A percentile compares a stretch with the other conserved stretches of the same genome.
Conservation (phyloP, 371 early-diverging fungal species). For the Rhizopus arrhizus region DNA sequence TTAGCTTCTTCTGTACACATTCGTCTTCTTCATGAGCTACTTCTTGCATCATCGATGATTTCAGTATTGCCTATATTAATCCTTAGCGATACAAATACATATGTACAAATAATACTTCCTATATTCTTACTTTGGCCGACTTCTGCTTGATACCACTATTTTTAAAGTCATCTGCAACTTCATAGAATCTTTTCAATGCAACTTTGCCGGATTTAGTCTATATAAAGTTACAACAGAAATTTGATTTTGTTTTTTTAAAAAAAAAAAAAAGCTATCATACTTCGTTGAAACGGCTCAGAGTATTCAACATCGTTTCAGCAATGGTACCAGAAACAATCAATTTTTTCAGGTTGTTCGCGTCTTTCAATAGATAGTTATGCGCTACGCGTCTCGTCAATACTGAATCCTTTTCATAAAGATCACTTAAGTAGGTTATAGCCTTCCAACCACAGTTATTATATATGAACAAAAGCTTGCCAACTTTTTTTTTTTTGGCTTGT, state of each 20-base stretch:
- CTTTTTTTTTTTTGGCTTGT: too few species aligned
- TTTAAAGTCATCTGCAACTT: slow-evolving; percentile 2
- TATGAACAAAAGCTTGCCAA: too few species aligned
- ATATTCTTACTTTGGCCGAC: slow-evolving; percentile 6
- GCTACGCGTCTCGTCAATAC: neutral
- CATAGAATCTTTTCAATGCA: slow-evolving; percentile 7
- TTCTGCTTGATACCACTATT: slow-evolving; percentile 6
- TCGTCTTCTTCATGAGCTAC: slow-evolving; percentile 7
- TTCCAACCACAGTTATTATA: neutral
- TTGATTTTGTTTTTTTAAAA: slow-evolving; percentile 3
- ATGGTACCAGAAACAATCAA: slow-evolving; percentile 7
- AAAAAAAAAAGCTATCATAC: slow-evolving; percentile 5
- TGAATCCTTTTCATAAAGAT: slow-evolving; percentile 5
- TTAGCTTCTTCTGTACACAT: slow-evolving; percentile 1
- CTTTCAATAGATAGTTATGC: slow-evolving; percentile 3
- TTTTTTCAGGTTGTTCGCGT: slow-evolving; percentile 11
- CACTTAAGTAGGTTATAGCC: slow-evolving; percentile 8
- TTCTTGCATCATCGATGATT: slow-evolving; percentile 8
- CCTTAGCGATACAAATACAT: slow-evolving; percentile 6
- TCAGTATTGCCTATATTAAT: slow-evolving; percentile 4
- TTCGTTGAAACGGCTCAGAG: slow-evolving; percentile 6
- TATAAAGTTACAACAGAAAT: slow-evolving; percentile 5
- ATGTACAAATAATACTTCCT: slow-evolving; percentile 3
- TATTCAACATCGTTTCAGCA: slow-evolving; percentile 8
- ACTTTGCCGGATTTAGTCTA: slow-evolving; percentile 7